Percentiles rank a stretch among this genome's conserved stretches.
These are phyloP conservation scores for Mycena filopes DNA, from an alignment of 768 basidiomycete genomes.

Conservation along the genomic window DNA sequence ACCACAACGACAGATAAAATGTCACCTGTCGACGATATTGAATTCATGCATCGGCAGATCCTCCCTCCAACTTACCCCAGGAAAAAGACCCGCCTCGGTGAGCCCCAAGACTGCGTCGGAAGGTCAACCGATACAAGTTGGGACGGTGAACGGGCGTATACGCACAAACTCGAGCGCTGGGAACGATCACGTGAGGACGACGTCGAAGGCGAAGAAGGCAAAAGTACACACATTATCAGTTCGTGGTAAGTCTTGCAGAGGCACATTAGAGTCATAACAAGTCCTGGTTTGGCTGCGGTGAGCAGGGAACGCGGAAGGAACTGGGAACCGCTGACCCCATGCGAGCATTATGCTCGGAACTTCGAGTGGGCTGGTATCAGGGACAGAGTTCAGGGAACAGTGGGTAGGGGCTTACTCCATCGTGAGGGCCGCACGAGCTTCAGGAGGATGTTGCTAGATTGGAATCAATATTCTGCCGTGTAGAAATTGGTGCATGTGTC, in stretches of 20 bases:
- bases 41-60: constrained; percentile 1
- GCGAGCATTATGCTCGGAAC: constrained; percentile 42
- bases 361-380: constrained; percentile 6
- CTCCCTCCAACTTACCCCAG: too few species aligned
- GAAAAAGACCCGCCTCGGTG: constrained; percentile 53
- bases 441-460: constrained; percentile 38
- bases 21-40: constrained; percentile 42
- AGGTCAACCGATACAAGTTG: constrained; percentile 43
- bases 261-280: constrained; percentile 44
- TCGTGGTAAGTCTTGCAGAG: constrained; percentile 38
- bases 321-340: constrained; percentile 31
- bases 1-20: constrained; percentile 67
- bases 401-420: constrained; percentile 38
- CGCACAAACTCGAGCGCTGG: too few species aligned
- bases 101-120: constrained; percentile 52
- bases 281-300: constrained; percentile 29
- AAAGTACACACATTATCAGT: constrained; percentile 35
- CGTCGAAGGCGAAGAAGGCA: too few species aligned
- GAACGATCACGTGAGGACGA: too few species aligned
- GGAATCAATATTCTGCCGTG: neutral
- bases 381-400: neutral
- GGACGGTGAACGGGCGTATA: neutral
- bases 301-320: too few species aligned
- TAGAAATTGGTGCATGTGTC: neutral
- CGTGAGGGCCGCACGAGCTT: constrained; percentile 41